phyloP scores from a whole-genome alignment of 768 basidiomycete species.

The Termitomyces heimii region DNA sequence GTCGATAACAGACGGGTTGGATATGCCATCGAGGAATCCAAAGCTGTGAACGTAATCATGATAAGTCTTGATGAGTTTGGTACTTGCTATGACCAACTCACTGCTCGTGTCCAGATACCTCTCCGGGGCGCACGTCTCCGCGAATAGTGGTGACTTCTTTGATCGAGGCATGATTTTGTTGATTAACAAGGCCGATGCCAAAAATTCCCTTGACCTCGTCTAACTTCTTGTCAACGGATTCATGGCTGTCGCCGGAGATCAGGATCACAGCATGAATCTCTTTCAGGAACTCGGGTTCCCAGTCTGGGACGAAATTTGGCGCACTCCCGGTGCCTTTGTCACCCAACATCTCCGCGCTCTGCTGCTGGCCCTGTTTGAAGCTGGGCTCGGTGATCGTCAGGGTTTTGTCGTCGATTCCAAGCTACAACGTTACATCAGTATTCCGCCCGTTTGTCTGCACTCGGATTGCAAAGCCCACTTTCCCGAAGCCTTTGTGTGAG shows the following conservation, averaged over 20 bases:
- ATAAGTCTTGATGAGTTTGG: not conserved
- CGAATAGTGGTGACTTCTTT: constrained; percentile 28
- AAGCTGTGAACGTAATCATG: constrained; percentile 25
- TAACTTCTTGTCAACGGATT: constrained; percentile 29
- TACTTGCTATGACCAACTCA: constrained; percentile 13
- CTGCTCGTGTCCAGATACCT: constrained; percentile 42
- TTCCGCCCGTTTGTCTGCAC: not conserved
- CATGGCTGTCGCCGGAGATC: constrained; percentile 39
- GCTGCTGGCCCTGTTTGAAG: constrained; percentile 36
- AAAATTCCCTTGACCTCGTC: constrained; percentile 29
- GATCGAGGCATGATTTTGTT: constrained; percentile 23
- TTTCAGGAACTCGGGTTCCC: constrained; percentile 41
- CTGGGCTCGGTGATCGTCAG: constrained; percentile 23
- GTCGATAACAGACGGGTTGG: constrained; percentile 40
- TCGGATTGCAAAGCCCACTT: constrained; percentile 18
- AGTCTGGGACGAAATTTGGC: constrained; percentile 30
- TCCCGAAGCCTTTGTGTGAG: constrained; percentile 39
- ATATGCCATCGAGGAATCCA: constrained; percentile 47
- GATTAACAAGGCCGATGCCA: constrained; percentile 16
- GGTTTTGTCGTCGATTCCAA: constrained; percentile 34
- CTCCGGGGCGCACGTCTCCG: constrained; percentile 39
- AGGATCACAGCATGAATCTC: constrained; percentile 45
- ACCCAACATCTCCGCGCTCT: constrained; percentile 31
- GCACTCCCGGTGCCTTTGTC: constrained; percentile 25
- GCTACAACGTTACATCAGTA: constrained; percentile 14